Conservation (phyloP, 257 asterid species). For the Haberlea rhodopensis region DNA sequence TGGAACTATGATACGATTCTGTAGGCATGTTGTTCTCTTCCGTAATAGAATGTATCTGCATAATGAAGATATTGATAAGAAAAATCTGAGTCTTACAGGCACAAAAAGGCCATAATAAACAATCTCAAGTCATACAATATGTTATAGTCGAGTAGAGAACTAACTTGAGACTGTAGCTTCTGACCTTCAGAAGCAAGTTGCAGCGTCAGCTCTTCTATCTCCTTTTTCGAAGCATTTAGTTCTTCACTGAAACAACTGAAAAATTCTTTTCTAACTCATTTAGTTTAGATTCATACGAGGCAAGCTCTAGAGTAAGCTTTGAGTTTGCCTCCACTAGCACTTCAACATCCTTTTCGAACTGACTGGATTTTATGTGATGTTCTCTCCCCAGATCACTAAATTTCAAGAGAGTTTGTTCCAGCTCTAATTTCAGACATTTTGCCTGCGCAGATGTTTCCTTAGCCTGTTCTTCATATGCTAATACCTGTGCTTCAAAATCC, state of each 20-base stretch:
- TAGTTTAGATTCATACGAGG: constrained; percentile 50
- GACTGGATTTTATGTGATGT: constrained; percentile 42
- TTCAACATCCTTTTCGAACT: constrained; percentile 49
- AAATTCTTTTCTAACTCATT: constrained; percentile 43
- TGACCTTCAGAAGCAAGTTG: constrained; percentile 62
- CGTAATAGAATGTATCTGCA: constrained; percentile 67
- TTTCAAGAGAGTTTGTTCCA: constrained; percentile 49
- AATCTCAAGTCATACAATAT: not conserved
- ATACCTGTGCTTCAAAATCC: constrained; percentile 56
- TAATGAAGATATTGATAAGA: constrained; percentile 17
- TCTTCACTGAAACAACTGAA: constrained; percentile 39
- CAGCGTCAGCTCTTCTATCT: constrained; percentile 55
- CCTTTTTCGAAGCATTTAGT: constrained; percentile 43
- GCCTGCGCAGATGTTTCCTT: constrained; percentile 47
- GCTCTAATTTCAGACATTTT: constrained; percentile 48
- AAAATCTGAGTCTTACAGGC: constrained; percentile 9
- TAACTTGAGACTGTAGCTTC: constrained; percentile 77
- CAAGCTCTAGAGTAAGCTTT: constrained; percentile 59
- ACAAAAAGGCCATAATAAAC: not conserved
- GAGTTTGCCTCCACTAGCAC: constrained; percentile 49
- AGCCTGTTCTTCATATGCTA: constrained; percentile 51
- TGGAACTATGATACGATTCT: constrained; percentile 64
- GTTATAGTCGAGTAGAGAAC: constrained; percentile 7
- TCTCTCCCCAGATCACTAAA: constrained; percentile 54
- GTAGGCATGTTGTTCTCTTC: constrained; percentile 66